Evolutionary conservation across 1,284 basidiomycete species (phyloP), one percentile per base, ranked within the genome.

Genomic region (Afroboletus lepidellus): DNA sequence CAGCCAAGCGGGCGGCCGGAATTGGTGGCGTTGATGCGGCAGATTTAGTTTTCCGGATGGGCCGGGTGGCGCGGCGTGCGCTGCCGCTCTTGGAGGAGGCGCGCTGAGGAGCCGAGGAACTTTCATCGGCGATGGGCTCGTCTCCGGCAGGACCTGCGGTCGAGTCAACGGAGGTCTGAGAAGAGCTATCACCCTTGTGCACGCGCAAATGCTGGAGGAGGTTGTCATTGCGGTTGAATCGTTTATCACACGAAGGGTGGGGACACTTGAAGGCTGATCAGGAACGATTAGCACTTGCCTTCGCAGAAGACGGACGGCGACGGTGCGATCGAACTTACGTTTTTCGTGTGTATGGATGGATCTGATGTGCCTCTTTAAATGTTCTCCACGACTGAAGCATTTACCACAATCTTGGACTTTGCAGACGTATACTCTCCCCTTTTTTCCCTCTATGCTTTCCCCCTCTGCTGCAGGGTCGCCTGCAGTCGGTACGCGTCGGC

Each of bases 341-440:
- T 87, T 87, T 62, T 89, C 86, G 62, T 88, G 77, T 1, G 85
- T 87, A 60, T 92, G 89, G 49, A 92, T 84, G 46, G 81, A 84
- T 45, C 82, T 73, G 56, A 90, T 81, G 66, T 92, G 90, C 36
- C 89, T 76, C 70, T 89, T 89, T 52, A 92, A 75, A 67, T 92
- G 90, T 59, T 90, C 87, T 8, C 83, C 81, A 32, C 89, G 79
- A 57, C 77, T 78, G 69, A 92, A 92, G 51, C 80, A 81, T 65
- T 89, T 90, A 24, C 79, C 81, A 64, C 87, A 90, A 1, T 77
- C 81, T 47, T 81, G 75, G 13, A 87, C 85, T 50, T 77, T 77
- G 66, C 87, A 90, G 3, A 81, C 70, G 60, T 87, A 85, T 59
- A 78, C 64, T 60, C 81, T 69, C 25, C 69, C 71, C 41, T 74